Conservation (phyloP, 2,329 filamentous ascomycete genomes). For the Tolypocladium cylindrosporum region DNA sequence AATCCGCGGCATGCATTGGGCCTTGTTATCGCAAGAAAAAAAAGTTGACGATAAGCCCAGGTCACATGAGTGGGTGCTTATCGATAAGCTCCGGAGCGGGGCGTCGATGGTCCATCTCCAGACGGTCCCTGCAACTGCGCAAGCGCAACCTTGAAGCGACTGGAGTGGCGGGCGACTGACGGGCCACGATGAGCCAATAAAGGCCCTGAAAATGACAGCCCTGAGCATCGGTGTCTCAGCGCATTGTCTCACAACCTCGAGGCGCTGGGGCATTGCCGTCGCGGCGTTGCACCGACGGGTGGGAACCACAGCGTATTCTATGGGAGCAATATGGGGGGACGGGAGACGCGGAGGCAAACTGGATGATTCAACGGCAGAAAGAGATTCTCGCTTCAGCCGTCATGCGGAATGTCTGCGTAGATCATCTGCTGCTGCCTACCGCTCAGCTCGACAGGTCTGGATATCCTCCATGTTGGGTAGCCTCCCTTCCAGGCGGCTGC, state of each 20-base stretch:
- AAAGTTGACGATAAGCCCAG: constrained; percentile 15
- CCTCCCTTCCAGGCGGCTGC: neutral
- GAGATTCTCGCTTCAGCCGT: too few relatives aligned
- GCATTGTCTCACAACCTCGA: neutral
- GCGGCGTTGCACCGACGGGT: neutral
- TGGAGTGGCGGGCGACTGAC: neutral
- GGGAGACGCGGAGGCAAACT: neutral
- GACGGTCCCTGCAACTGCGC: too few relatives aligned
- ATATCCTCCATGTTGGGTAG: too few relatives aligned
- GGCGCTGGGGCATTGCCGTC: neutral
- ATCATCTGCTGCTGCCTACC: neutral
- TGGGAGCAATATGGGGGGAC: neutral
- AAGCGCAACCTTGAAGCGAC: neutral
- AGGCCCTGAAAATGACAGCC: neutral
- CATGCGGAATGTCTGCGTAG: neutral
- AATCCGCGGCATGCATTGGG: constrained; percentile 3
- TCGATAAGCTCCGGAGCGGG: constrained; percentile 11
- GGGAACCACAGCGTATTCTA: neutral
- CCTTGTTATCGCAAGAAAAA: constrained; percentile 10
- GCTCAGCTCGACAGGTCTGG: neutral
- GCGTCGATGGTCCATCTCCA: too few relatives aligned
- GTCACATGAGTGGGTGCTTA: constrained; percentile 12
- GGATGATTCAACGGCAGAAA: neutral
- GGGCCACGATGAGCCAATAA: neutral
- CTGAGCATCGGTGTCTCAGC: neutral